Conservation (phyloP, 2,329 filamentous ascomycete species). For the Chaetomium globosum region DNA sequence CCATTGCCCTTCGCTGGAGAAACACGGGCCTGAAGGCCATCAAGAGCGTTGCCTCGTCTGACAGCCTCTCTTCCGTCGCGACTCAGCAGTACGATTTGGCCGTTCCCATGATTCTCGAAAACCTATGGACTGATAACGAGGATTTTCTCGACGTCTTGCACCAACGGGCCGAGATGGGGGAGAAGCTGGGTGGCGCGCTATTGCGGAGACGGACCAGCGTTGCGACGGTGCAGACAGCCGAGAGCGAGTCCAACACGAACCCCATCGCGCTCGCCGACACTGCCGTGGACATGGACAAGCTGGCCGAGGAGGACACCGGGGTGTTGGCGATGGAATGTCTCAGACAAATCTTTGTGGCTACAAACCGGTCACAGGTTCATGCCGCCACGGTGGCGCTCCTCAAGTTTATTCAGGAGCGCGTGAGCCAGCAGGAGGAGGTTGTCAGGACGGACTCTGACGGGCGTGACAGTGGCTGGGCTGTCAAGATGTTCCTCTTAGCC, state of each 20-base stretch:
- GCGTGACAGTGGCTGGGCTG: constrained; percentile 71
- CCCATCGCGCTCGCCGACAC: constrained; percentile 75
- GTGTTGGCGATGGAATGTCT: constrained; percentile 83
- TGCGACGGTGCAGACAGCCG: constrained; percentile 73
- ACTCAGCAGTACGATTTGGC: constrained; percentile 76
- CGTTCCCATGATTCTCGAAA: constrained; percentile 83
- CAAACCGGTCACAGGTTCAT: constrained; percentile 80
- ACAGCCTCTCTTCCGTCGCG: constrained; percentile 73
- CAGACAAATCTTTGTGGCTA: constrained; percentile 80
- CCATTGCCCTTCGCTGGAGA: constrained; percentile 77
- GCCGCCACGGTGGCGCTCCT: constrained; percentile 73
- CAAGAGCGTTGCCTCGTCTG: constrained; percentile 77
- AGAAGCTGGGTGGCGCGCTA: constrained; percentile 65
- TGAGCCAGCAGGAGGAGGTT: constrained; percentile 55
- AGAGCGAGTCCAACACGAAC: constrained; percentile 68
- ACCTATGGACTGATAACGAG: constrained; percentile 75
- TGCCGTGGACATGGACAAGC: constrained; percentile 81
- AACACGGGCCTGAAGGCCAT: constrained; percentile 76
- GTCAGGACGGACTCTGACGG: constrained; percentile 54
- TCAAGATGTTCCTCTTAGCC: constrained; percentile 76
- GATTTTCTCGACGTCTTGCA: constrained; percentile 70
- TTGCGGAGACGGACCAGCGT: constrained; percentile 73
- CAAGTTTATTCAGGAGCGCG: constrained; percentile 68
- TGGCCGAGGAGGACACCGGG: constrained; percentile 86
- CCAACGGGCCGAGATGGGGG: constrained; percentile 66